phyloP scores from a whole-genome alignment of 306 rosid species.

The Oemleria cerasiformis region DNA sequence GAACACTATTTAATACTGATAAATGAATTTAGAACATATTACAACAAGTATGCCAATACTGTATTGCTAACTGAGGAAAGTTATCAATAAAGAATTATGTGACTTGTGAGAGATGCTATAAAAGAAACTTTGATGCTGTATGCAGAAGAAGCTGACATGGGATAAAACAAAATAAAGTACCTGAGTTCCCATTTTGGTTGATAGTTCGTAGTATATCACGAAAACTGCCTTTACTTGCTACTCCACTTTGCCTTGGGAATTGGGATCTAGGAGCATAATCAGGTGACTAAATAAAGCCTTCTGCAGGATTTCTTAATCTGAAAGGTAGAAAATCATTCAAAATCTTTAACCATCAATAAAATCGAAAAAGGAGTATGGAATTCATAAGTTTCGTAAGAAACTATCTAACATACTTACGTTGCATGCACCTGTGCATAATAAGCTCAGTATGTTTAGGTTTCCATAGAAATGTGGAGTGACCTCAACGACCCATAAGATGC shows the following conservation, averaged over 20 bases:
- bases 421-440: neutral
- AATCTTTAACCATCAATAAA: neutral
- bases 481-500: neutral
- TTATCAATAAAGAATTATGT: neutral
- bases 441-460: neutral
- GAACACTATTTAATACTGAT: neutral
- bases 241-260: neutral
- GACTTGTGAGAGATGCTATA: neutral
- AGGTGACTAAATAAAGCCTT: neutral
- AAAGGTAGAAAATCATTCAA: constrained; percentile 10
- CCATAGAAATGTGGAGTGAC: neutral
- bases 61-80: neutral
- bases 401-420: neutral
- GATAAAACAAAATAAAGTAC: neutral
- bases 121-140: neutral
- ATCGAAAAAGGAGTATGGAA: neutral
- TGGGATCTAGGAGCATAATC: neutral
- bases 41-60: neutral
- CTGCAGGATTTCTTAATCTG: neutral
- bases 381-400: neutral
- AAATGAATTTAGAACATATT: neutral
- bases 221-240: too few species aligned
- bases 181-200: neutral
- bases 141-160: neutral
- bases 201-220: too few species aligned